phyloP scores from a whole-genome alignment of 139 green algal genomes.

The Eudorina sp. region DNA sequence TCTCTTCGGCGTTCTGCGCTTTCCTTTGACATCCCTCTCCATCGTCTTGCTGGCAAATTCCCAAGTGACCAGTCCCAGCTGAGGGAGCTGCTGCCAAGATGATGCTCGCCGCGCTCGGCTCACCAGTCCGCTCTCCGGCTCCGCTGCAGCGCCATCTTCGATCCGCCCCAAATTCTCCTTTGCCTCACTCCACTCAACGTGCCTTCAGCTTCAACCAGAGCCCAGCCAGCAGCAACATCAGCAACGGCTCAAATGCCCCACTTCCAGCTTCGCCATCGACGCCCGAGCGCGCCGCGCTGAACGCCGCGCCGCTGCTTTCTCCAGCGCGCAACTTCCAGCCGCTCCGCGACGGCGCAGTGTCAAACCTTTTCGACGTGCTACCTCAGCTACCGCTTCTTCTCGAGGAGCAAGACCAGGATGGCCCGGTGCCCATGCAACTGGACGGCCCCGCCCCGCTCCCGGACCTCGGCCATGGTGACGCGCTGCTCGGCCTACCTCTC shows the following conservation, averaged over 20 bases:
- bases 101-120: conserved; percentile 2
- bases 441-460: not conserved
- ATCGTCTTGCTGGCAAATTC: no score
- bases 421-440: not conserved
- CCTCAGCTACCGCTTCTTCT: not conserved
- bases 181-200: not conserved
- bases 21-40: no score
- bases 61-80: no score
- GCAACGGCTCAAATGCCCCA: not conserved
- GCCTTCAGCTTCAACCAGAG: not conserved
- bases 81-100: no score
- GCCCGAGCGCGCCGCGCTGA: not conserved
- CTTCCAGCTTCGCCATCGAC: not conserved
- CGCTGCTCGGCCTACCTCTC: not conserved
- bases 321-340: not conserved
- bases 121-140: not conserved
- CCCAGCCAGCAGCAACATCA: not conserved
- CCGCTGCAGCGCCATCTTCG: not conserved
- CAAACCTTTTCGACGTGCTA: not conserved
- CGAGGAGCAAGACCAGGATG: not conserved
- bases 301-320: no score
- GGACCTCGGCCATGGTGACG: not conserved
- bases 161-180: not conserved
- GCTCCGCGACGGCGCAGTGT: not conserved
- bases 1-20: no score